phyloP scores from a whole-genome alignment of 768 basidiomycete species.

The Strobilomyces dryophilus region DNA sequence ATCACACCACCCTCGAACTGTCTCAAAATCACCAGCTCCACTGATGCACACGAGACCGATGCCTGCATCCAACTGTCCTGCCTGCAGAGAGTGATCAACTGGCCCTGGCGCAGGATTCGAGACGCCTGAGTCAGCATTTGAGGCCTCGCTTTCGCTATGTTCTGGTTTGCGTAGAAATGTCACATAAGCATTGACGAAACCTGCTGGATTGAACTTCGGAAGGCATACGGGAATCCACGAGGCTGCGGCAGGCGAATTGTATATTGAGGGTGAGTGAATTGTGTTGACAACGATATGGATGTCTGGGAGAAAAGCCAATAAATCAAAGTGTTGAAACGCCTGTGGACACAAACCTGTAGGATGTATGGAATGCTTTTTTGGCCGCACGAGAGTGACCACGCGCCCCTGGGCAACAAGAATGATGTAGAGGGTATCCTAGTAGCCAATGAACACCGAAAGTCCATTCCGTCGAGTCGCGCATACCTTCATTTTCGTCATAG shows the following conservation, averaged over 20 bases:
- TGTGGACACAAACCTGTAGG: constrained; percentile 61
- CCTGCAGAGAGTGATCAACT: constrained; percentile 3
- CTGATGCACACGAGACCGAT: constrained; percentile 78
- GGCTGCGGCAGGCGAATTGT: constrained; percentile 73
- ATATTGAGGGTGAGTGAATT: constrained; percentile 74
- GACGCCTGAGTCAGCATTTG: neutral
- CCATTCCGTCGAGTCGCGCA: neutral
- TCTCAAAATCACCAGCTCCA: constrained; percentile 79
- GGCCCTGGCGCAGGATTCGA: constrained; percentile 3
- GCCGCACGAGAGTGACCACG: constrained; percentile 84
- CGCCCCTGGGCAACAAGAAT: constrained; percentile 75
- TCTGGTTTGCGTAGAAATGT: constrained; percentile 54
- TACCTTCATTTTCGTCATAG: constrained; percentile 77
- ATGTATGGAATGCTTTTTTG: constrained; percentile 92
- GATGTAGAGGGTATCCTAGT: constrained; percentile 86
- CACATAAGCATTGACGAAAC: constrained; percentile 91
- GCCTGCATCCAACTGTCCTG: constrained; percentile 29
- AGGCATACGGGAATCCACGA: constrained; percentile 96
- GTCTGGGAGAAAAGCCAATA: constrained; percentile 39
- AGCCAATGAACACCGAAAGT: neutral
- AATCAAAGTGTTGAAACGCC: neutral
- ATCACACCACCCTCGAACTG: constrained; percentile 75
- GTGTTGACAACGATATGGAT: constrained; percentile 93
- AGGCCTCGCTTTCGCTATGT: constrained; percentile 4
- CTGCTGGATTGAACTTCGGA: constrained; percentile 86